Evolutionary conservation across 1,284 basidiomycete genomes (phyloP), one percentile per base, ranked within the genome.

Genomic region (Phlebopus sp.): DNA sequence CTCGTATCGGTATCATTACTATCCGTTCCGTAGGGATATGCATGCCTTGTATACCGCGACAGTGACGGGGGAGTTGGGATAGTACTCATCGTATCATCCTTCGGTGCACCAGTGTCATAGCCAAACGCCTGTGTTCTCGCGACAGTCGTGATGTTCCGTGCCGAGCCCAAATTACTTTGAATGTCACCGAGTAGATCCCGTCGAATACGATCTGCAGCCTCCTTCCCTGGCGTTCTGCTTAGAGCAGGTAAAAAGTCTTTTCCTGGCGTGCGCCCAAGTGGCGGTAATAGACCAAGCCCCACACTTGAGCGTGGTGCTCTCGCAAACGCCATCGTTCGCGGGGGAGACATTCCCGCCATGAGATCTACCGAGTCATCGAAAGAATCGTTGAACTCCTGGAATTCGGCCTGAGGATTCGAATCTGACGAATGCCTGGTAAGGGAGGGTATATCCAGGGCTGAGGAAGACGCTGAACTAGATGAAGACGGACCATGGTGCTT

Each of bases 301-400:
- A 74, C 69, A 10, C 73, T 71, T 0, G 77, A 77, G 45, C 80
- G 76, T 8, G 81, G 76, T 0, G 86, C 85, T n/a, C 85, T 78
- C 2, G 83, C 83, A 50, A 91, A 92, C 23, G 85, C 87, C 79
- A 94, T 84, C 47, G 88, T 86, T 4, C 87, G 79, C 2, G 90
- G 91, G 2, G 93, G 91, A 0, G 91, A 93, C 86, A 94, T 90
- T 38, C 86, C 87, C 30, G 64, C 64, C 34, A 76, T 69, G 44
- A 69, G 59, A 34, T 66, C 67, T 19, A 67, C 42, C 14, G 69
- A 52, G 72, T 78, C 76, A 47, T 84, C 82, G 47, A 84, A 78
- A n/a, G 81, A 82, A 34, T 80, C 72, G 44, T 81, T 76, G 42
- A 75, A 74, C 27, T 74, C 73, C 52, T 80, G 66, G 55, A 60